Evolutionary conservation across 345 rosid genomes (phyloP), one percentile per base, ranked within the genome.

Genomic region (Crucihimalaya himalaica): DNA sequence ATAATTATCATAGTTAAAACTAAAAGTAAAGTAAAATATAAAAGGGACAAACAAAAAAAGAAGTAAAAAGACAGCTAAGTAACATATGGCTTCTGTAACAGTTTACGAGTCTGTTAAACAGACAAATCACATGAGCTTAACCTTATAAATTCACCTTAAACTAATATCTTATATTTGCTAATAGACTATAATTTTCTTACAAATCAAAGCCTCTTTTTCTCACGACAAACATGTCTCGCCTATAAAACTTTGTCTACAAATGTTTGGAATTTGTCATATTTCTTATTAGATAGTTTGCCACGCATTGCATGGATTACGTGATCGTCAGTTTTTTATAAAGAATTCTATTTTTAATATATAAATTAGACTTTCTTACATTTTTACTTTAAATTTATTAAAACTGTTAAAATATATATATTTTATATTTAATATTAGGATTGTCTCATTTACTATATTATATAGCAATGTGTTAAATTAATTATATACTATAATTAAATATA

Each of bases 41-140:
- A 15, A 15, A n/a, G 4, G 19, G 1, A 34, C 0, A 34, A 2
- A 35, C 0, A 10, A 35, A 32, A 16, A 46, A 18, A 16, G 0
- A n/a, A n/a, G 23, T 3, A 18, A 46, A 18, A 46, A 16, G 23
- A 46, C 51, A 45, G 20, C 48, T 45, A 45, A 16, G 19, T 45
- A 45, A 45, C 48, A 62, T 42, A 40, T 40, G 34, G 51, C 32
- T 62, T 62, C 19, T 25, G 34, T 39, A 43, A 19, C 13, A 8
- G 48, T 43, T 13, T 35, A 43, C 3, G 25, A 20, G 53, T 4
- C 14, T 48, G 63, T 34, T 58, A 19, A 58, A 15, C 35, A 11
- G 25, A 27, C 25, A 42, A 63, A 63, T 6, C 53, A 43, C 67
- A 43, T n/a, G 52, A 42, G 67, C 21, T 42, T 63, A 63, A 42